These are phyloP conservation scores for Diaporthe capsici DNA, from an alignment of 2,329 filamentous ascomycete genomes.

Conservation along the genomic window DNA sequence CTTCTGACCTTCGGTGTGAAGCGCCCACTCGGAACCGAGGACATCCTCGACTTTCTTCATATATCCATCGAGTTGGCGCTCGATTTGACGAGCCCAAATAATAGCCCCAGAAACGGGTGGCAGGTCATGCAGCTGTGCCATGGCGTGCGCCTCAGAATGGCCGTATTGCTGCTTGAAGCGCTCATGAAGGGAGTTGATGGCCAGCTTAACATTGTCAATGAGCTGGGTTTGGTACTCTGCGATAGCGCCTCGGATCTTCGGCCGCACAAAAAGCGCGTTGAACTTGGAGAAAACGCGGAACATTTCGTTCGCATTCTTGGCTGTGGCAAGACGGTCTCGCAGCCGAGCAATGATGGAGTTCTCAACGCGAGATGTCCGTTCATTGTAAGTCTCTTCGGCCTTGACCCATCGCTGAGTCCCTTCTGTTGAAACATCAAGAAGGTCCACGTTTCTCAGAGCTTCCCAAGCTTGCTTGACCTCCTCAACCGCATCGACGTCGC, in stretches of 20 bases:
- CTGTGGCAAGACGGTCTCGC: slow-evolving; percentile 91
- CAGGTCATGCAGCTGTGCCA: slow-evolving; percentile 96
- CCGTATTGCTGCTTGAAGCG: slow-evolving; percentile 99
- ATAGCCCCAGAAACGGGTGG: slow-evolving; percentile 97
- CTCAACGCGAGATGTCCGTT: slow-evolving; percentile 95
- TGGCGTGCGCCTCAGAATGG: slow-evolving; percentile 96
- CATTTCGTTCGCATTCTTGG: slow-evolving; percentile 99
- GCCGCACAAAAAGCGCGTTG: slow-evolving; percentile 97
- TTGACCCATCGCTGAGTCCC: slow-evolving; percentile 94
- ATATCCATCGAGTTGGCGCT: slow-evolving; percentile 93
- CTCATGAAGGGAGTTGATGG: slow-evolving; percentile 93
- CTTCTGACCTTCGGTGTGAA: slow-evolving; percentile 96
- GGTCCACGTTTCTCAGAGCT: slow-evolving; percentile 92
- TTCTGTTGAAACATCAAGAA: slow-evolving; percentile 90
- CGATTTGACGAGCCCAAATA: slow-evolving; percentile 97
- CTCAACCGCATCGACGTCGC: slow-evolving; percentile 96
- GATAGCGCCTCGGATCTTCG: slow-evolving; percentile 99
- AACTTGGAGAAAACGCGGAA: slow-evolving; percentile 99
- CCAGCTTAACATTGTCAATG: slow-evolving; percentile 97
- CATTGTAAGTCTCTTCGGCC: slow-evolving; percentile 96
- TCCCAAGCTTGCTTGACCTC: slow-evolving; percentile 97
- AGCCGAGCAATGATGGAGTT: slow-evolving; percentile 98
- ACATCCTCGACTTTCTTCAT: slow-evolving; percentile 99
- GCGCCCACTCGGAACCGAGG: slow-evolving; percentile 91
- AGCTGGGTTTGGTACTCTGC: slow-evolving; percentile 98